phyloP scores from a whole-genome alignment of 1,139 yeast genomes.

The Candida tropicalis region DNA sequence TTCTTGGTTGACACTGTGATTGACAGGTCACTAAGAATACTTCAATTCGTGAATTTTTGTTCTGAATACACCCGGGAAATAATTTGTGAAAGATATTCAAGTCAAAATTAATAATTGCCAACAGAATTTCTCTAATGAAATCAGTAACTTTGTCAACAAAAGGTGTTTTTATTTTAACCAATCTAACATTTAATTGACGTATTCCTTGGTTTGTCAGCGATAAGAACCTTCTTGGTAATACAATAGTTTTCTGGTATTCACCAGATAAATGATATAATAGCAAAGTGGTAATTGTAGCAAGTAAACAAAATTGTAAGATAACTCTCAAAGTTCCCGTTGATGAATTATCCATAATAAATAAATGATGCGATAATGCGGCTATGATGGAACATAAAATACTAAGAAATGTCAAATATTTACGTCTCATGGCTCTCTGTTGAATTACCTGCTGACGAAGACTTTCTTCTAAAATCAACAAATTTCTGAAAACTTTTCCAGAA shows the following conservation, averaged over 20 bases:
- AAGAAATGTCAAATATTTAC: conserved; percentile 74
- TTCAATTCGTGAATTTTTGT: conserved; percentile 40
- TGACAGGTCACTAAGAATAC: conserved; percentile 45
- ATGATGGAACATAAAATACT: conserved; percentile 50
- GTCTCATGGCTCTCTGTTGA: conserved; percentile 68
- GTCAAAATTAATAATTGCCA: conserved; percentile 33
- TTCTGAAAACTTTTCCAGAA: conserved; percentile 75
- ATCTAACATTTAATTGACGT: conserved; percentile 75
- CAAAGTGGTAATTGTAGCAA: conserved; percentile 71
- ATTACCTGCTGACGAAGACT: conserved; percentile 77
- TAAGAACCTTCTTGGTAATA: conserved; percentile 76
- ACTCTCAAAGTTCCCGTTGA: conserved; percentile 43
- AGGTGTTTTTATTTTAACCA: conserved; percentile 70
- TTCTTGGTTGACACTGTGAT: conserved; percentile 50
- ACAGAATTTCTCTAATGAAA: conserved; percentile 39
- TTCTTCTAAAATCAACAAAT: conserved; percentile 81
- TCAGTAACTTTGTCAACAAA: conserved; percentile 56
- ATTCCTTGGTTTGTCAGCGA: conserved; percentile 84
- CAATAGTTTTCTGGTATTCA: conserved; percentile 82
- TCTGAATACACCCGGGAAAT: conserved; percentile 36
- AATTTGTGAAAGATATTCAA: conserved; percentile 34
- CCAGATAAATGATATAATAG: conserved; percentile 85
- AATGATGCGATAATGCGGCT: conserved; percentile 45
- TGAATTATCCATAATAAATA: conserved; percentile 31
- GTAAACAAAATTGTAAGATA: conserved; percentile 59